Evolutionary conservation across 2,329 filamentous ascomycete species (phyloP).

Genomic region (Sporothrix phasma): DNA sequence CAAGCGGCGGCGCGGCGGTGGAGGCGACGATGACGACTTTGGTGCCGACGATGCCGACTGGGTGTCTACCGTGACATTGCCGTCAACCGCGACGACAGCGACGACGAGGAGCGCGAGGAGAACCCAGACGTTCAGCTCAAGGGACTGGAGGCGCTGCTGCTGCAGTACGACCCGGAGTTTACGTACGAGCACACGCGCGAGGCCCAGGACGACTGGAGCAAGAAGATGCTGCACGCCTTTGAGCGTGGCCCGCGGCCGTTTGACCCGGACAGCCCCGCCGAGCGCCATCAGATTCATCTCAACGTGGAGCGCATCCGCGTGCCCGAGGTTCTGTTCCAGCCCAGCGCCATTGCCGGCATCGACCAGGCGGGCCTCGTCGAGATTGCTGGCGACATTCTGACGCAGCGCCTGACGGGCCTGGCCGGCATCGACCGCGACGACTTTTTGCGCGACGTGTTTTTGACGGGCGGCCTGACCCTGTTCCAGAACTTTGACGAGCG

Average conservation of each 20-base stretch:
- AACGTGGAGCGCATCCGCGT: slow-evolving; percentile 95
- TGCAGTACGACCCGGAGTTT: slow-evolving; percentile 79
- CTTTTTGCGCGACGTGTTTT: slow-evolving; percentile 76
- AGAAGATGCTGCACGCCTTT: slow-evolving; percentile 83
- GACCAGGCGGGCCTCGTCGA: slow-evolving; percentile 92
- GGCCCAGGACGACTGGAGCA: slow-evolving; percentile 91
- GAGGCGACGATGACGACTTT: slow-evolving; percentile 90
- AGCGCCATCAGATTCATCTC: slow-evolving; percentile 82
- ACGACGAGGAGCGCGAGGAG: slow-evolving; percentile 88
- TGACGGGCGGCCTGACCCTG: slow-evolving; percentile 86
- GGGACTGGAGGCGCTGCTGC: slow-evolving; percentile 69
- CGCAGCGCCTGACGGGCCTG: slow-evolving; percentile 59
- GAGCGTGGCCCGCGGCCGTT: slow-evolving; percentile 79
- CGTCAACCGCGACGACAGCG: slow-evolving; percentile 58
- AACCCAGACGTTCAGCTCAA: slow-evolving; percentile 68
- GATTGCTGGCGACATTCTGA: slow-evolving; percentile 82
- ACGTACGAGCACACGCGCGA: slow-evolving; percentile 87
- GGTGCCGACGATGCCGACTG: slow-evolving; percentile 96
- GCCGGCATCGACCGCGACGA: slow-evolving; percentile 46
- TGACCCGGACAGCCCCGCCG: slow-evolving; percentile 64
- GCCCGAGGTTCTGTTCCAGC: slow-evolving; percentile 87
- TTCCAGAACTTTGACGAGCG: slow-evolving; percentile 82
- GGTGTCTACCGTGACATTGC: slow-evolving; percentile 88
- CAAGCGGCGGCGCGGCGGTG: slow-evolving; percentile 38
- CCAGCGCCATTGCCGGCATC: slow-evolving; percentile 70